Evolutionary conservation across 495 filamentous ascomycete genomes (phyloP).

Genomic region (Melanomma pulvis-pyrius): DNA sequence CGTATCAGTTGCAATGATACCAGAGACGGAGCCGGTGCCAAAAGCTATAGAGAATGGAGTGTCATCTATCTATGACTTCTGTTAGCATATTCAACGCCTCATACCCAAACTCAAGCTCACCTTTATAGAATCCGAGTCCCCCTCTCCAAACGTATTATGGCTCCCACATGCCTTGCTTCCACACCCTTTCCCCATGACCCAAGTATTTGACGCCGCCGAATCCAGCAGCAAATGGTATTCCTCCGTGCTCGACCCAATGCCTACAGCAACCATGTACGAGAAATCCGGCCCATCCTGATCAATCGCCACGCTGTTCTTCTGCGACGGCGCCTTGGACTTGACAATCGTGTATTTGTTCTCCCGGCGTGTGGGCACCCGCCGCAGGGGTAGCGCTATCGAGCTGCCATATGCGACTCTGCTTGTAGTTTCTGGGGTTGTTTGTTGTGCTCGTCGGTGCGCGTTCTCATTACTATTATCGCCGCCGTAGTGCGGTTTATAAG

Average conservation of each 20-base stretch:
- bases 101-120: slow-evolving; percentile 1
- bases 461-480: background rate
- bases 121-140: slow-evolving; percentile 54
- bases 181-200: slow-evolving; percentile 74
- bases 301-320: slow-evolving; percentile 63
- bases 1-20: slow-evolving; percentile 63
- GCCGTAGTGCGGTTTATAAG: slow-evolving; percentile 21
- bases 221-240: slow-evolving; percentile 75
- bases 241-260: slow-evolving; percentile 65
- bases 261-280: slow-evolving; percentile 73
- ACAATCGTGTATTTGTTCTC: slow-evolving; percentile 58
- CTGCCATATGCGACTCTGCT: background rate
- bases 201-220: slow-evolving; percentile 75
- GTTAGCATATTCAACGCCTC: background rate
- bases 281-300: slow-evolving; percentile 77
- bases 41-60: slow-evolving; percentile 65
- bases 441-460: background rate
- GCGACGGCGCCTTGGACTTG: slow-evolving; percentile 55
- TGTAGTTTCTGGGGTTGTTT: background rate
- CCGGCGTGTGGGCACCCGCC: slow-evolving; percentile 29
- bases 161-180: slow-evolving; percentile 59
- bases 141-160: slow-evolving; percentile 68
- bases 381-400: slow-evolving; percentile 20
- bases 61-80: slow-evolving; percentile 42
- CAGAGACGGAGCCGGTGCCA: slow-evolving; percentile 70